phyloP scores from a whole-genome alignment of 169 alveolate genomes.

The Cyclospora cayetanensis region DNA sequence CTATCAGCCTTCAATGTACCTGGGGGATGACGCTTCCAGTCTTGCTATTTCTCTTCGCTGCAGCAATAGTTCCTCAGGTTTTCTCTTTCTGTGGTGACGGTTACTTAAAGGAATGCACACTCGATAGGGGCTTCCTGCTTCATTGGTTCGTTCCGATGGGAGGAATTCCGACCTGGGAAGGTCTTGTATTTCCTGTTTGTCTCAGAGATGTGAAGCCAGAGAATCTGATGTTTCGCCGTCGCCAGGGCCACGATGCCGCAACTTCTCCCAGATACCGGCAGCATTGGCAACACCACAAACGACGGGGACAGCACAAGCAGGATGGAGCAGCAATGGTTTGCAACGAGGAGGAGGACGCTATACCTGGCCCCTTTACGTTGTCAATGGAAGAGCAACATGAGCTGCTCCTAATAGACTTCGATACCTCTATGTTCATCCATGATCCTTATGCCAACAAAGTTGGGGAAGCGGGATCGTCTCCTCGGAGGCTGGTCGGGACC shows the following conservation, averaged over 20 bases:
- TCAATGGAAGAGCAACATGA: conserved; percentile 72
- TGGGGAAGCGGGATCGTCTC: not conserved
- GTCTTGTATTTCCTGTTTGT: not conserved
- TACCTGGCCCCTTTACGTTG: not conserved
- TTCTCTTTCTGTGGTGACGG: not conserved
- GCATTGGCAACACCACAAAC: not conserved
- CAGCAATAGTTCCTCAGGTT: not conserved
- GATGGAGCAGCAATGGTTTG: too few relatives aligned
- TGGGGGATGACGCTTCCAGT: too few relatives aligned
- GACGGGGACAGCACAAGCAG: too few relatives aligned
- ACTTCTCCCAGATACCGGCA: not conserved
- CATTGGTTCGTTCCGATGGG: too few relatives aligned
- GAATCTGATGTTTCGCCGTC: conserved; percentile 78
- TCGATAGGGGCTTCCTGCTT: too few relatives aligned
- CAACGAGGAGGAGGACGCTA: not conserved
- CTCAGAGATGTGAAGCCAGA: conserved; percentile 82
- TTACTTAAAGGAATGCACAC: not conserved
- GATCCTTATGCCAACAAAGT: not conserved
- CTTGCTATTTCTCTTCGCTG: too few relatives aligned
- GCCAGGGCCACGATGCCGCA: conserved; percentile 57
- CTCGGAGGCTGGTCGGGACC: conserved; percentile 80
- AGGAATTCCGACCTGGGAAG: too few relatives aligned
- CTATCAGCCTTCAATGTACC: too few relatives aligned
- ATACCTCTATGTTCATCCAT: conserved; percentile 76
- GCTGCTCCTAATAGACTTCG: conserved; percentile 79